Conservation (phyloP, 129 eudicot genomes). For the Flaveria sonorensis region DNA sequence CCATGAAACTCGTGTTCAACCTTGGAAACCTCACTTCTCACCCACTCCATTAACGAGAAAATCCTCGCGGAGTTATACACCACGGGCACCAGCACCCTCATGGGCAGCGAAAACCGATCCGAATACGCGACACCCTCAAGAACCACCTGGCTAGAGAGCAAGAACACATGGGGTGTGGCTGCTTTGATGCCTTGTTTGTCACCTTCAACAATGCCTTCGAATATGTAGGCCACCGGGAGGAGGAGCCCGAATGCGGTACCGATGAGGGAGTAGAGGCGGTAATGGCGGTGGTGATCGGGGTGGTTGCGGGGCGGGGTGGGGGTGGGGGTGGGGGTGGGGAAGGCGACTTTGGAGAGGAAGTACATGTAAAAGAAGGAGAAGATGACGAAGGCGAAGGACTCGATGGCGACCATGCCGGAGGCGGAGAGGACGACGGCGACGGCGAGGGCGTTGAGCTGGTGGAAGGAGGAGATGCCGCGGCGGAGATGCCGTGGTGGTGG, state of each 20-base stretch:
- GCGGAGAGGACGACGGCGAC: conserved; percentile 62
- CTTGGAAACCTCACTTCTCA: conserved; percentile 52
- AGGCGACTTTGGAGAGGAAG: conserved; percentile 64
- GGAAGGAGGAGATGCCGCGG: conserved; percentile 43
- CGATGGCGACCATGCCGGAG: conserved; percentile 61
- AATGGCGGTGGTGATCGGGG: conserved; percentile 39
- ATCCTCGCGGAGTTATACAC: conserved; percentile 71
- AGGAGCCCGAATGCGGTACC: conserved; percentile 58
- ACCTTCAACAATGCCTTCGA: conserved; percentile 63
- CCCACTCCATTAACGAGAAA: conserved; percentile 62
- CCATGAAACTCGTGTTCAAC: conserved; percentile 36
- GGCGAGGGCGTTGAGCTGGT: conserved; percentile 62
- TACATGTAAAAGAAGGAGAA: conserved; percentile 61
- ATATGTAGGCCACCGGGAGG: conserved; percentile 68
- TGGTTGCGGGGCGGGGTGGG: conserved; percentile 10
- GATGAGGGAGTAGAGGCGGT: conserved; percentile 38
- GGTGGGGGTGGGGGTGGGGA: conserved; percentile 38
- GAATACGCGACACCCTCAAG: conserved; percentile 68
- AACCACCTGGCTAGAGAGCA: conserved; percentile 67
- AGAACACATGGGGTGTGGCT: conserved; percentile 73
- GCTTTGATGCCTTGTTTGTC: conserved; percentile 78
- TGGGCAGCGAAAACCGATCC: conserved; percentile 66
- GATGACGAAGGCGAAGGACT: conserved; percentile 52
- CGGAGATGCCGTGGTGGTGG: conserved; percentile 18
- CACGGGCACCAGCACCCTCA: conserved; percentile 74